Percentiles rank a stretch among this genome's conserved stretches.
Conservation (phyloP, 139 green algal genomes). For the Closterium sp. region DNA sequence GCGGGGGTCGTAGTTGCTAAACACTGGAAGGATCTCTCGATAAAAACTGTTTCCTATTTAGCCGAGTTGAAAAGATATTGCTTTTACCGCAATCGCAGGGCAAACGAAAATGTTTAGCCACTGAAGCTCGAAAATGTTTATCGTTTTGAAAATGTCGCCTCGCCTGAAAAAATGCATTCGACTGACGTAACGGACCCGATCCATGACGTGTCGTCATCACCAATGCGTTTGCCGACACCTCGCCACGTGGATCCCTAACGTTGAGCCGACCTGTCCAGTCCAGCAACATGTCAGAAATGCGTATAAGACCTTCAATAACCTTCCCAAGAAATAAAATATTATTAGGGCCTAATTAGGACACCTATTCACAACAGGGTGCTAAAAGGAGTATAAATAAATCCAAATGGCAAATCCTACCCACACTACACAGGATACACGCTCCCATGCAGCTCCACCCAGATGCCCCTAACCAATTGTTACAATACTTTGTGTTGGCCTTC, state of each 20-base stretch:
- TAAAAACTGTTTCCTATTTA: too few relatives aligned
- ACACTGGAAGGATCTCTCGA: too few relatives aligned
- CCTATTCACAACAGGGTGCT: background rate
- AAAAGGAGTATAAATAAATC: background rate
- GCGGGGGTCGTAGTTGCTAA: too few relatives aligned
- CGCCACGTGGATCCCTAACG: background rate
- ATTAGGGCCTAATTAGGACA: background rate
- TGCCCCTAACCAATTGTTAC: background rate
- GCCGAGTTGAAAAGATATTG: too few relatives aligned
- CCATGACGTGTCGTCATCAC: background rate
- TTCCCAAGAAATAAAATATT: too few relatives aligned
- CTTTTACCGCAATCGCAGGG: too few relatives aligned
- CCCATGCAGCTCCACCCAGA: background rate
- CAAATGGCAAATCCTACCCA: background rate
- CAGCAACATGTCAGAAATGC: too few relatives aligned
- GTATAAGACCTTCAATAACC: too few relatives aligned
- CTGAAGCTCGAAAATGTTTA: too few relatives aligned
- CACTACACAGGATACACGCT: background rate
- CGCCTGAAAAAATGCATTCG: background rate
- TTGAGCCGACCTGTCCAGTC: background rate
- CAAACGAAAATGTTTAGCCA: too few relatives aligned
- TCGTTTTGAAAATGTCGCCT: too few relatives aligned
- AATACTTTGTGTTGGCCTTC: background rate
- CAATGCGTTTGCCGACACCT: background rate
- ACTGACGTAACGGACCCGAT: background rate